Evolutionary conservation across 2,329 filamentous ascomycete genomes (phyloP).

Genomic region (Fusarium verrucosum): DNA sequence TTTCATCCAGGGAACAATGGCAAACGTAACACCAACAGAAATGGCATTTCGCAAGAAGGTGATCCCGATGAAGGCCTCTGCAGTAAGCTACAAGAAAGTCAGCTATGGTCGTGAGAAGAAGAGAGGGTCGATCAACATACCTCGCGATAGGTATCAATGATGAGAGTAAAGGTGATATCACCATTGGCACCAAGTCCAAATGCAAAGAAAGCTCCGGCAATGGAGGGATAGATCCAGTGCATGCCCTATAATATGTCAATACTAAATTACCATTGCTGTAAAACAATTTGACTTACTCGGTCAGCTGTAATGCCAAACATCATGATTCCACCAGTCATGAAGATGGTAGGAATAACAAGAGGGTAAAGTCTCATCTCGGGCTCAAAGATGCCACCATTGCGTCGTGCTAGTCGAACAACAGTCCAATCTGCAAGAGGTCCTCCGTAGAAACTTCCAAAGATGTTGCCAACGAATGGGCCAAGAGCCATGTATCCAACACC

Average conservation of each 20-base stretch:
- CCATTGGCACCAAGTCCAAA: constrained; percentile 52
- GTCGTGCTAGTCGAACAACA: constrained; percentile 50
- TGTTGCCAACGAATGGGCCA: constrained; percentile 50
- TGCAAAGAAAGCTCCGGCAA: constrained; percentile 50
- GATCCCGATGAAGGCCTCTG: constrained; percentile 46
- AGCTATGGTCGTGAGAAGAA: no score
- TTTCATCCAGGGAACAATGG: constrained; percentile 45
- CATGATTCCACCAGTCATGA: constrained; percentile 50
- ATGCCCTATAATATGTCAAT: constrained; percentile 47
- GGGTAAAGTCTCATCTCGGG: constrained; percentile 56
- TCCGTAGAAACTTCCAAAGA: constrained; percentile 52
- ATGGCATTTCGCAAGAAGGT: constrained; percentile 47
- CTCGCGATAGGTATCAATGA: constrained; percentile 51
- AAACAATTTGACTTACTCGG: constrained; percentile 38
- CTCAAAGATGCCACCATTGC: constrained; percentile 54
- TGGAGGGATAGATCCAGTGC: constrained; percentile 54
- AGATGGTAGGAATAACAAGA: constrained; percentile 44
- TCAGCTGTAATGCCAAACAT: constrained; percentile 53
- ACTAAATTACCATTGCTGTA: fast-evolving
- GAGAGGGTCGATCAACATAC: background rate
- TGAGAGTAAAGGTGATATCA: constrained; percentile 49
- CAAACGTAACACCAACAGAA: constrained; percentile 45
- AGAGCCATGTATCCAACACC: constrained; percentile 45
- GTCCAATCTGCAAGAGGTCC: constrained; percentile 52
- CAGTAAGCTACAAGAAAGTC: constrained; percentile 25